A percentile compares a stretch with the other conserved stretches of the same genome.
These are phyloP conservation scores for Saccharomyces hybrid DNA, from an alignment of 1,139 yeast genomes.

Conservation along the genomic window DNA sequence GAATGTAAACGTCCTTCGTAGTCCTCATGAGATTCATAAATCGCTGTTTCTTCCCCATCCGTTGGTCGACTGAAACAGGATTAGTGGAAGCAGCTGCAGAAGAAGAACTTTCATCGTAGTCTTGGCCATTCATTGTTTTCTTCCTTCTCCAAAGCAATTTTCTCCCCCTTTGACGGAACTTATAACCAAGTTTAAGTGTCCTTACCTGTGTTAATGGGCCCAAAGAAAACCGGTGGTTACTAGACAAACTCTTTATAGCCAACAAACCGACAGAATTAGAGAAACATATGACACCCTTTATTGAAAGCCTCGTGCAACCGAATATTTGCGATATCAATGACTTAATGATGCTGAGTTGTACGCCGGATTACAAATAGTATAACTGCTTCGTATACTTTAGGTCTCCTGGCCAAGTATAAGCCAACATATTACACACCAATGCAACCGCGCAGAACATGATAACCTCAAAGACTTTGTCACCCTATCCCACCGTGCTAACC, in stretches of 20 bases:
- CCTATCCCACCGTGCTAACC: neutral
- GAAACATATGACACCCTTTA: neutral
- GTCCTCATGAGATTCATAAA: constrained; percentile 43
- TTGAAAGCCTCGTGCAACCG: constrained; percentile 1
- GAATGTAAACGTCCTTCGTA: constrained; percentile 53
- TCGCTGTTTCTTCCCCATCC: constrained; percentile 26
- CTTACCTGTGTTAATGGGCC: neutral
- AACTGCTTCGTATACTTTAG: neutral
- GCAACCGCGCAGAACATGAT: neutral
- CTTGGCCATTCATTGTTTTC: neutral
- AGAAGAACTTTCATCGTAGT: neutral
- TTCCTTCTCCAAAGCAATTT: neutral
- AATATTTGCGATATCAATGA: neutral
- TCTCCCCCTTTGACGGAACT: constrained; percentile 1
- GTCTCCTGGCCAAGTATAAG: neutral
- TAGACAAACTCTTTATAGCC: constrained; percentile 1
- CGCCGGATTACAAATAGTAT: neutral
- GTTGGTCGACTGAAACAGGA: neutral
- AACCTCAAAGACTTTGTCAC: neutral
- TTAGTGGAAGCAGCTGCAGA: neutral
- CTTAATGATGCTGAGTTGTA: neutral
- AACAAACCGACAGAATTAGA: neutral
- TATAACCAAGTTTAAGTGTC: neutral
- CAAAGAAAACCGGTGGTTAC: neutral
- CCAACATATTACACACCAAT: neutral